These are phyloP conservation scores for Podospora appendiculata DNA, from an alignment of 495 filamentous ascomycete species.

Conservation along the genomic window DNA sequence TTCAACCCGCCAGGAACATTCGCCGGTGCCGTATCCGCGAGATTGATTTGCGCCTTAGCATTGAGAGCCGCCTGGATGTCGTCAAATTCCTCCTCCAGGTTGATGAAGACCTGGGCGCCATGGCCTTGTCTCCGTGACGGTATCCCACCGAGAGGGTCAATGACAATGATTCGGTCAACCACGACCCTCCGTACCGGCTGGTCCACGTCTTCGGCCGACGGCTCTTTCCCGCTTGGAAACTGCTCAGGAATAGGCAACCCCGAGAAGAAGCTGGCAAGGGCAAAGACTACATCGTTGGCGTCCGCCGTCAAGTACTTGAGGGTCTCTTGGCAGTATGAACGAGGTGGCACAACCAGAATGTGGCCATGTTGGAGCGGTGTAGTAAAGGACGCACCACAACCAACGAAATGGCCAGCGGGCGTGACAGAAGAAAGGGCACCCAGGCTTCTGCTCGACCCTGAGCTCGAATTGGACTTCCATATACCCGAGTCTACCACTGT, in stretches of 20 bases:
- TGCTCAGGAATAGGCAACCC: conserved; percentile 38
- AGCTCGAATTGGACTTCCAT: conserved; percentile 8
- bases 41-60: background rate
- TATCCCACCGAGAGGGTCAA: conserved; percentile 85
- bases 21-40: background rate
- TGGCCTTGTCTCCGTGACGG: conserved; percentile 60
- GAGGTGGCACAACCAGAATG: conserved; percentile 67
- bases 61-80: conserved; percentile 55
- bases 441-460: background rate
- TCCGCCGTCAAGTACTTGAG: conserved; percentile 47
- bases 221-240: background rate
- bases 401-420: conserved; percentile 28
- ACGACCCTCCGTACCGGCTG: conserved; percentile 46
- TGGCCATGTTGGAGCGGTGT: conserved; percentile 64
- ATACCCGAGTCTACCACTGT: conserved; percentile 62
- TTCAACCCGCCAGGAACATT: background rate
- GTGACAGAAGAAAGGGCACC: conserved; percentile 1
- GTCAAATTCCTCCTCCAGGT: conserved; percentile 83
- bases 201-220: conserved; percentile 21
- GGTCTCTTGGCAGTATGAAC: conserved; percentile 57
- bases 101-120: conserved; percentile 82
- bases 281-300: conserved; percentile 61
- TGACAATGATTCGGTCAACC: conserved; percentile 78
- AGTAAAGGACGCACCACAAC: conserved; percentile 51
- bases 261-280: conserved; percentile 65